Base-by-base conservation (phyloP, 176 grass and related monocot genomes). In the Oryza brachyantha region DNA sequence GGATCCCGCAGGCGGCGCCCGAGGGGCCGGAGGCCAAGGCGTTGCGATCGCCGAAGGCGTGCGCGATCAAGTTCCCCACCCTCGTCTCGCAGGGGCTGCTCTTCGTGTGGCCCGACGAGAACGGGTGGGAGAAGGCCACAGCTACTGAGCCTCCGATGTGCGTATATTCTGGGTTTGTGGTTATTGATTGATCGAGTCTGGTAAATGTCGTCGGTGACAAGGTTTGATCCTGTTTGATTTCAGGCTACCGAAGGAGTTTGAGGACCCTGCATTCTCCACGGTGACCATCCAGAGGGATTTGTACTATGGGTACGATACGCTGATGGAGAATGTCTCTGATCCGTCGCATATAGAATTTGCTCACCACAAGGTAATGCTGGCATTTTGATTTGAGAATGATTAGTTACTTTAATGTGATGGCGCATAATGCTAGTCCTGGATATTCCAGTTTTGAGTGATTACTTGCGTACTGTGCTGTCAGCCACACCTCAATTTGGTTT, bases 271-370 rank as follows among this genome's bases (percentile, higher is more conserved):
- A 13, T 98, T 89, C 84, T 98, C 92, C 35, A 95, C 88, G 4
- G 96, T 98, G 61, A 95, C 96, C 1, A 98, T 98, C 78, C 96
- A 98, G 71, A 91, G 96, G 61, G 96, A 98, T 32, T 37, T 95
- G 29, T 98, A 84, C 74, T 98, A 98, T 75, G 96, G 96, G 9
- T 98, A 98, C 68, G 96, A 98, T 64, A 98, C 92, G 0, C 50
- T 98, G 82, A 95, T 98, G 96, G 96, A 98, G 75, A 98, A 98
- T 28, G 96, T 98, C 36, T 98, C 92, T 66, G 96, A 98, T 85
- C 96, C 96, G 2, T 98, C 90, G 0, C 96, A 98, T 54, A 98
- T 98, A 77, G 96, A 98, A 29, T 98, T 98, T 85, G 96, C 96
- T 63, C 96, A 98, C 66, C 96, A 98, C 74, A 98, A 95, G 92